Conservation (phyloP, 2,329 filamentous ascomycete genomes). For the Coniochaeta ligniaria region DNA sequence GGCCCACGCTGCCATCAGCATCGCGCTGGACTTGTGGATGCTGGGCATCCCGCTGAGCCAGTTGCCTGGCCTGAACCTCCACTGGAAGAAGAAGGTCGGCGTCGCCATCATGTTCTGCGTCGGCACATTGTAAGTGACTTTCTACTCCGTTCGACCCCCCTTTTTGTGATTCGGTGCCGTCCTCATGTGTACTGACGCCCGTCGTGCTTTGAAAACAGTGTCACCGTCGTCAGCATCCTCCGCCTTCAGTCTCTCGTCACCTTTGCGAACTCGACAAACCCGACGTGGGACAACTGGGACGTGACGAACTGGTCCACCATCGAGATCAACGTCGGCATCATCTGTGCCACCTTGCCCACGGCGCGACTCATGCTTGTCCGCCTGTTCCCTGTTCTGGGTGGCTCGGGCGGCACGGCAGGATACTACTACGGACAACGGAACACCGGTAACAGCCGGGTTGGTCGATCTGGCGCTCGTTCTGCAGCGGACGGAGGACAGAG, state of each 20-base stretch:
- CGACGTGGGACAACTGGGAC: conserved; percentile 19
- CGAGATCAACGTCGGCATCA: conserved; percentile 24
- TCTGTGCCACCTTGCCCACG: conserved; percentile 23
- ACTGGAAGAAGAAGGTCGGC: conserved; percentile 33
- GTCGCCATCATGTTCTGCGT: conserved; percentile 35
- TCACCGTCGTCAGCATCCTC: conserved; percentile 23
- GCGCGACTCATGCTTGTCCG: conserved; percentile 19
- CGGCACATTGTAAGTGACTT: conserved; percentile 25
- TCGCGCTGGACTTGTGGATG: conserved; percentile 34
- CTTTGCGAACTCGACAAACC: conserved; percentile 20
- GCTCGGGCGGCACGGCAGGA: not conserved
- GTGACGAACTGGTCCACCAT: conserved; percentile 21
- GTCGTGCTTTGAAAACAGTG: conserved; percentile 7
- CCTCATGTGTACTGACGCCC: not conserved
- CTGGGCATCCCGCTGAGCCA: conserved; percentile 31
- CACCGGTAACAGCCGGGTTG: not conserved
- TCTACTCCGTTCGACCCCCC: not conserved
- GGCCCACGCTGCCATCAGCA: conserved; percentile 32
- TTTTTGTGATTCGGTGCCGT: not conserved
- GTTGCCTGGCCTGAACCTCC: conserved; percentile 23
- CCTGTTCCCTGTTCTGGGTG: conserved; percentile 14
- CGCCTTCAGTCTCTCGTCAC: conserved; percentile 19
- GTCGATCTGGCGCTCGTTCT: not conserved
- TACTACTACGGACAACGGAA: conserved; percentile 1
- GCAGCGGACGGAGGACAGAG: not conserved